Evolutionary conservation across 306 rosid species (phyloP), one percentile per base, ranked within the genome.

Genomic region (Acacia crassicarpa): DNA sequence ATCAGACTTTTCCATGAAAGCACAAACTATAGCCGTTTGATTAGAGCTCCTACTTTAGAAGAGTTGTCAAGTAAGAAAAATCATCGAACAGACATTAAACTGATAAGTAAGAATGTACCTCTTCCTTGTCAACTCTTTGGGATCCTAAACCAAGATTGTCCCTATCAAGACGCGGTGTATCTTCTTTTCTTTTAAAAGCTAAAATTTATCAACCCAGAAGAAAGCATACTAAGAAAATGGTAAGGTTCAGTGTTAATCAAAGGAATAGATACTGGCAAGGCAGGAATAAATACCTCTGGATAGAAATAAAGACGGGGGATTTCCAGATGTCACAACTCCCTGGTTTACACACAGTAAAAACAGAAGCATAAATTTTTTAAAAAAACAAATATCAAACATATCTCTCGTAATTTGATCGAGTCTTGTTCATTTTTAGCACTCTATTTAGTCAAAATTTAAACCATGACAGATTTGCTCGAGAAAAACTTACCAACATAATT

Each of bases 251-350:
- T 8, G 30, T 35, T 38, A 67, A 14, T 73, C 8, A 14, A 33
- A 35, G 54, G 51, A 22, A 70, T 27, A 44, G 73, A 32, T 19
- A n/a, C 17, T 1, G 40, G 40, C 67, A 53, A 62, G 59, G 63
- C 27, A 16, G 41, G 41, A 16, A 68, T 80, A 95, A 16, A 68
- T 80, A 95, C 99, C 99, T 88, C 90, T 90, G 4, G 88, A 70
- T 13, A 80, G 68, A 84, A 95, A 91, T 69, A 93, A 89, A 46
- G 94, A 89, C 63, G 91, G 77, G 12, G 83, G 91, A 82, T 95
- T 90, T 85, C 78, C 89, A 69, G 98, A 85, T 20, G 80, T 76
- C 76, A 43, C 89, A 71, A 77, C 87, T 73, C 85, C 99, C 99
- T 95, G 92, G 54, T 53, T 38, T 25, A 48, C 62, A 41, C 62